Evolutionary conservation across 306 rosid species (phyloP).

Genomic region (Argentina anserina): DNA sequence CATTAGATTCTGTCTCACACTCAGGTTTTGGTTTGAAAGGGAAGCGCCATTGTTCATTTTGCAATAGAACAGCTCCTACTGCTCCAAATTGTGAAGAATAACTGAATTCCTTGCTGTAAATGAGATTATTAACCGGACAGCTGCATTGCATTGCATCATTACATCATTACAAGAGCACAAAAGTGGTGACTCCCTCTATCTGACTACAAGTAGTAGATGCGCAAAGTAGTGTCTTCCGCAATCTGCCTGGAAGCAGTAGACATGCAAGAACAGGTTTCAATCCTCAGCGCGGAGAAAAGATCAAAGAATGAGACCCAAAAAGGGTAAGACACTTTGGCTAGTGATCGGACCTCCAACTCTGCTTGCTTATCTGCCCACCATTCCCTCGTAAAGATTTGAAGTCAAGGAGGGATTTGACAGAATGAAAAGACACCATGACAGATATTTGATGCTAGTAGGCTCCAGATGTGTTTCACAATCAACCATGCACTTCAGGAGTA

Average conservation of each 20-base stretch:
- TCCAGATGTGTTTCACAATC: background rate
- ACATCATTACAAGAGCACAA: background rate
- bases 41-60: background rate
- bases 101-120: too few species aligned
- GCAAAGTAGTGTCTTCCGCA: background rate
- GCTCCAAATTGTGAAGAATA: too few species aligned
- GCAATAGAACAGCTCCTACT: too few species aligned
- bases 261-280: background rate
- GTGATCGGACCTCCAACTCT: constrained; percentile 45
- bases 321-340: background rate
- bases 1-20: background rate
- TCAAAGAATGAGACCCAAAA: background rate
- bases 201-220: background rate
- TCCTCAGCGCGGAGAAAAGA: background rate
- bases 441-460: background rate
- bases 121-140: too few species aligned
- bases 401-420: background rate
- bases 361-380: too few species aligned
- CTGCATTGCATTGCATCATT: background rate
- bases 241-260: background rate
- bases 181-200: background rate
- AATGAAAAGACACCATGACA: background rate
- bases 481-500: background rate
- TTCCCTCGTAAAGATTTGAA: background rate
- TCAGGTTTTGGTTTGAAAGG: background rate